A percentile compares a stretch with the other conserved stretches of the same genome.
phyloP scores from a whole-genome alignment of 169 alveolate species.

The Babesia bigemina region DNA sequence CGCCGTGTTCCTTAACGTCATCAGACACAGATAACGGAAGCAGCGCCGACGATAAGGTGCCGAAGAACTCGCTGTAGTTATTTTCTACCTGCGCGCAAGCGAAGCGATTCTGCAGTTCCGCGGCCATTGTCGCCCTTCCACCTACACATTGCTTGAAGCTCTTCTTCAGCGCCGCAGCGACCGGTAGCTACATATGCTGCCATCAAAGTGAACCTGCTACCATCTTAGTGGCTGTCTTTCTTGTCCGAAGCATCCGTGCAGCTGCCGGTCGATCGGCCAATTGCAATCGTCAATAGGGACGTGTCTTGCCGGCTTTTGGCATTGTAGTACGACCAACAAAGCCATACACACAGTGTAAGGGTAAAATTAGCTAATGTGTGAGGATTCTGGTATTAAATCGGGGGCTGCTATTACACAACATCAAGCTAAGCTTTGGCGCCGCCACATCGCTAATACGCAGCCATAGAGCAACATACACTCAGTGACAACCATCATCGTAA shows the following conservation, averaged over 20 bases:
- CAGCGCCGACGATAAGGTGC: background rate
- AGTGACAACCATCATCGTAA: too few relatives aligned
- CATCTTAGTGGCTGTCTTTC: background rate
- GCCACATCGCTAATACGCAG: too few relatives aligned
- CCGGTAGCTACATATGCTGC: background rate
- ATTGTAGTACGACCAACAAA: too few relatives aligned
- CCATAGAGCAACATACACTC: too few relatives aligned
- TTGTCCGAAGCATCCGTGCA: background rate
- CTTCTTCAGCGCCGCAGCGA: background rate
- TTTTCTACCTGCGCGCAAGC: conserved; percentile 3
- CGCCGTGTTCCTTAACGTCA: background rate
- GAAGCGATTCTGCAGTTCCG: background rate
- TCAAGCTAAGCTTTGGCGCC: too few relatives aligned
- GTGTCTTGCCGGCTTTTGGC: too few relatives aligned
- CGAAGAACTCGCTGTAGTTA: conserved; percentile 22
- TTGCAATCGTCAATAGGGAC: too few relatives aligned
- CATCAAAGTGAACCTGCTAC: background rate
- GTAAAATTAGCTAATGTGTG: too few relatives aligned
- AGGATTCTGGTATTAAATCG: too few relatives aligned
- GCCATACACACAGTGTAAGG: too few relatives aligned
- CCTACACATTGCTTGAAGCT: background rate
- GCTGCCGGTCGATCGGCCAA: too few relatives aligned
- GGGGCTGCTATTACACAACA: too few relatives aligned
- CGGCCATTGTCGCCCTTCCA: conserved; percentile 3
- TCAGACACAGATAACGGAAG: background rate